These are phyloP conservation scores for Diplodia mutila DNA, from an alignment of 2,329 filamentous ascomycete species.

Conservation along the genomic window DNA sequence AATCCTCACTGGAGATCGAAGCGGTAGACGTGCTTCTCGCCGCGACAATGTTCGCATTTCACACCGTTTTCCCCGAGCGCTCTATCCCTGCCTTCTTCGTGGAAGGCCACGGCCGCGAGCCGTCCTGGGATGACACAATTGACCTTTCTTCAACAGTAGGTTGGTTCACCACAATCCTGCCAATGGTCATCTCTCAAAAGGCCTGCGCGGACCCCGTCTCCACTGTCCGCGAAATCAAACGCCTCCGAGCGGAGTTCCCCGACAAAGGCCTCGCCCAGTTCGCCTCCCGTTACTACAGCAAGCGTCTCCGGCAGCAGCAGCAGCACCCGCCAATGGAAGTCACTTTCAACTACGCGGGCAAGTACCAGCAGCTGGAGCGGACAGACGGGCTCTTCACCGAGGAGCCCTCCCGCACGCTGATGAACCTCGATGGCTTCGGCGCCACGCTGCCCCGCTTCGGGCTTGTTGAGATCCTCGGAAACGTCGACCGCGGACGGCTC, in stretches of 20 bases:
- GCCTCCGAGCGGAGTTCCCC: background rate
- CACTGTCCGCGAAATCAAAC: background rate
- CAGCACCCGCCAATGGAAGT: conserved; percentile 56
- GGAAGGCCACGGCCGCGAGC: conserved; percentile 34
- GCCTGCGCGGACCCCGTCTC: background rate
- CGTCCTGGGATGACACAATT: conserved; percentile 29
- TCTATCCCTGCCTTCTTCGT: conserved; percentile 25
- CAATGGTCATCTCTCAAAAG: background rate
- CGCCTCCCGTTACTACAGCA: background rate
- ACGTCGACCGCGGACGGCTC: conserved; percentile 51
- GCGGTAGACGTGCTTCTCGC: conserved; percentile 17
- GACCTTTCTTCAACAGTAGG: conserved; percentile 34
- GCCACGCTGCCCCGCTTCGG: conserved; percentile 47
- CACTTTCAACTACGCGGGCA: conserved; percentile 61
- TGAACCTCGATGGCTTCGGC: conserved; percentile 16
- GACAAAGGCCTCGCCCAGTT: conserved; percentile 21
- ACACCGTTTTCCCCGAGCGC: conserved; percentile 6
- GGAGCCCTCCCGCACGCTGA: background rate
- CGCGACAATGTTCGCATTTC: conserved; percentile 3
- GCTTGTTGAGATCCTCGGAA: conserved; percentile 58
- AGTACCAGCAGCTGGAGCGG: conserved; percentile 53
- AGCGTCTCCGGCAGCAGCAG: background rate
- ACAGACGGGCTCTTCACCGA: conserved; percentile 11
- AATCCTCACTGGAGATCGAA: background rate
- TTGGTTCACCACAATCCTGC: conserved; percentile 30